These are phyloP conservation scores for Calonectria pauciramosa DNA, from an alignment of 2,329 filamentous ascomycete species.

Conservation along the genomic window DNA sequence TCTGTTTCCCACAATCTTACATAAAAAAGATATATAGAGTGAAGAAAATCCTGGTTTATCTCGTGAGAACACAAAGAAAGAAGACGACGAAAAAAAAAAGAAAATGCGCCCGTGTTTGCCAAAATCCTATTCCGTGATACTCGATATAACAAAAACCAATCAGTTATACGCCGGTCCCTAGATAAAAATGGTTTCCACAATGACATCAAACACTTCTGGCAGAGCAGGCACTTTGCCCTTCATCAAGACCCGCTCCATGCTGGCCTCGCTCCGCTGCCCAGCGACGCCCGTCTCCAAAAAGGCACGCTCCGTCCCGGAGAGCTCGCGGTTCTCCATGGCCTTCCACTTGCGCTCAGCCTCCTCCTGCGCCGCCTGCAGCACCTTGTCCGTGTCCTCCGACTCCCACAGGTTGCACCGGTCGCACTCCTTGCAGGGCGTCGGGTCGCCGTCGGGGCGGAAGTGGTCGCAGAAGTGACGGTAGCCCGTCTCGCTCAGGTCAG, in stretches of 20 bases:
- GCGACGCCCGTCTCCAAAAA: slow-evolving; percentile 69
- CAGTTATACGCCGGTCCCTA: slow-evolving; percentile 42
- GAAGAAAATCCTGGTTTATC: slow-evolving; percentile 16
- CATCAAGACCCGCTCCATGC: slow-evolving; percentile 51
- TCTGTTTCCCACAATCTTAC: slow-evolving; percentile 31
- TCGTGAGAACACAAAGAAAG: background rate
- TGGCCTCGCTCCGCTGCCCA: slow-evolving; percentile 39
- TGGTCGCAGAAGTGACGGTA: slow-evolving; percentile 98
- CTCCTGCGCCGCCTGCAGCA: slow-evolving; percentile 77
- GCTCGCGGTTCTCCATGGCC: slow-evolving; percentile 71
- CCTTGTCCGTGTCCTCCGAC: slow-evolving; percentile 78
- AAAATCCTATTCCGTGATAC: slow-evolving; percentile 25
- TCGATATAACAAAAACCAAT: slow-evolving; percentile 5
- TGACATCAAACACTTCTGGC: slow-evolving; percentile 60
- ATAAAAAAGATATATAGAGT: background rate
- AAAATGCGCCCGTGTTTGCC: background rate
- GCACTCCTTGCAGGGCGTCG: slow-evolving; percentile 81
- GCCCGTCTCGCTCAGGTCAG: slow-evolving; percentile 79
- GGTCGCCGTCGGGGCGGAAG: slow-evolving; percentile 85
- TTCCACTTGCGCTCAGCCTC: slow-evolving; percentile 81
- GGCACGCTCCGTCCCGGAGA: slow-evolving; percentile 67
- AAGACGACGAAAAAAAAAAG: background rate
- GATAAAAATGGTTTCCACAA: slow-evolving; percentile 60
- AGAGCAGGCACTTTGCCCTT: slow-evolving; percentile 54
- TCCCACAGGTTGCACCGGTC: slow-evolving; percentile 85